Evolutionary conservation across 768 basidiomycete species (phyloP), one percentile per base, ranked within the genome.

Genomic region (Tremella fuciformis): DNA sequence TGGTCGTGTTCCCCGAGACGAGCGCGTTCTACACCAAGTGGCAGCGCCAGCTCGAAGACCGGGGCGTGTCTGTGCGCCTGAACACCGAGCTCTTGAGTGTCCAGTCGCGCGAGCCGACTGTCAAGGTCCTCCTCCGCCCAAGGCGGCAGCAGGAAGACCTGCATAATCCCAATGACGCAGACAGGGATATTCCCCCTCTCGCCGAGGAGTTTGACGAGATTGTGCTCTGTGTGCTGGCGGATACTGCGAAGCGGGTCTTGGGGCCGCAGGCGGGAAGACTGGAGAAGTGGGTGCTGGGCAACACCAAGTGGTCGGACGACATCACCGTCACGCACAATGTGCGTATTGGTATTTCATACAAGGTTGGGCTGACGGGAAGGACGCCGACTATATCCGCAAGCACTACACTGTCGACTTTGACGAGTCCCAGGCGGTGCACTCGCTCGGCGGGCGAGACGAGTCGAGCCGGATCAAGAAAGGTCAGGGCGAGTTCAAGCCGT

Each of bases 241-340:
- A 82, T 60, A 80, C 80, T 2, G 77, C 78, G 16, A 77, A 80
- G 63, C 75, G 78, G 44, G 62, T 82, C 0, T 71, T 82, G 8
- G 80, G 80, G 18, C 76, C 75, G 53, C 60, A 77, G 37, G 79
- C 80, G 13, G 73, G 74, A 1, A 77, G 70, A 66, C 61, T 77
- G 44, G 82, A 83, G 65, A 76, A 69, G 57, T 66, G 60, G 22
- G 78, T 82, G 3, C 68, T 82, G 50, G 80, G 81, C 13, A 76
- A 66, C 41, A 80, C 82, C 44, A 82, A 80, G 73, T 80, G 78
- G 78, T 74, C 73, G 25, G 78, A 79, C 61, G 79, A 80, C 64
- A 66, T 80, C 19, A 80, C 79, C 16, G 81, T 83, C 29, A 83
- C 82, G 1, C 83, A 84, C 62, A 76, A 64, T 46, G 76, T 76